Evolutionary conservation across 495 filamentous ascomycete genomes (phyloP).

Genomic region (Lophium mytilinum): DNA sequence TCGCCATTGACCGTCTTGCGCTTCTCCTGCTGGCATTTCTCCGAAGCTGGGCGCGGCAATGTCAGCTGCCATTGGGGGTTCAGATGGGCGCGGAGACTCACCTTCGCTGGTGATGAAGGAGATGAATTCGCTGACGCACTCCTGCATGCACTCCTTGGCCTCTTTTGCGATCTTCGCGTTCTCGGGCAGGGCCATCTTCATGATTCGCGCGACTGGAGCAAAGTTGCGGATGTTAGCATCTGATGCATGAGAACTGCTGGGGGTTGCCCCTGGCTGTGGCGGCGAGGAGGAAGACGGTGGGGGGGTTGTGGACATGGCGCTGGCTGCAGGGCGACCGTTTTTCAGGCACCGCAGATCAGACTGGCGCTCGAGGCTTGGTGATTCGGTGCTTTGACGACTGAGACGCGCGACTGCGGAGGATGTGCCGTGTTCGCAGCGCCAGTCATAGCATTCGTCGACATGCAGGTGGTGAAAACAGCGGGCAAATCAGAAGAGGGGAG

Average conservation of each 20-base stretch:
- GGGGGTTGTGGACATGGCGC: constrained; percentile 35
- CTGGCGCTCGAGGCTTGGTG: constrained; percentile 18
- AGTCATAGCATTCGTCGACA: constrained; percentile 35
- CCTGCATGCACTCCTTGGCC: constrained; percentile 99
- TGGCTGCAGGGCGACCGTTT: constrained; percentile 26
- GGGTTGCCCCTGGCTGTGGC: constrained; percentile 5
- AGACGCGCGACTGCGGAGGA: constrained; percentile 38
- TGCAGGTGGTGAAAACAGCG: constrained; percentile 47
- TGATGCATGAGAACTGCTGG: constrained; percentile 32
- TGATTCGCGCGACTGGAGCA: constrained; percentile 94
- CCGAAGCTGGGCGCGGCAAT: constrained; percentile 58
- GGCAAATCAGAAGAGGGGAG: constrained; percentile 43
- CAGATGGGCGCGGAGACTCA: constrained; percentile 34
- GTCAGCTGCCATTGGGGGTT: constrained; percentile 1
- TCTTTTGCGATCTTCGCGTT: constrained; percentile 99
- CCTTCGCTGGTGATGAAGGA: constrained; percentile 99
- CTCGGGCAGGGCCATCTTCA: constrained; percentile 94
- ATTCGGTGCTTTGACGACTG: constrained; percentile 32
- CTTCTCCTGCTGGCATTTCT: constrained; percentile 99
- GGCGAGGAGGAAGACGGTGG: constrained; percentile 36
- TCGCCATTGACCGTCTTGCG: constrained; percentile 98
- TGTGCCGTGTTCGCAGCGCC: constrained; percentile 42
- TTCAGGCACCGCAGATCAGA: constrained; percentile 20
- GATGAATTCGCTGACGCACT: constrained; percentile 99
- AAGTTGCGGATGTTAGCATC: constrained; percentile 88